Evolutionary conservation across 768 basidiomycete genomes (phyloP).

Genomic region (Ramaria sp.): DNA sequence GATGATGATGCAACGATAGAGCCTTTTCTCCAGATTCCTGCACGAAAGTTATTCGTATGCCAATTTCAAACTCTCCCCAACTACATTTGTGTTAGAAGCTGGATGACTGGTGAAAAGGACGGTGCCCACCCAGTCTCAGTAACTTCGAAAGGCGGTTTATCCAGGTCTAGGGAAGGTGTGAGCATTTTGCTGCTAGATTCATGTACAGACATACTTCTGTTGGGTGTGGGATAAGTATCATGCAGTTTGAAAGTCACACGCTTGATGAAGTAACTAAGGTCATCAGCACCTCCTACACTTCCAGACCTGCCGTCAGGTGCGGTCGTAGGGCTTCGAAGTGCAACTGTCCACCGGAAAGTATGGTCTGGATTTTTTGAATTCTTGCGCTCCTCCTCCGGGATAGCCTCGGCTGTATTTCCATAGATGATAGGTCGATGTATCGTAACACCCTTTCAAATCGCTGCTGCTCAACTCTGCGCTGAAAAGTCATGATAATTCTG

Average conservation of each 20-base stretch:
- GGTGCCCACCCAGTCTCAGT: conserved; percentile 79
- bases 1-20: conserved; percentile 78
- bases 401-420: conserved; percentile 80
- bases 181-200: conserved; percentile 5
- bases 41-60: conserved; percentile 84
- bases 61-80: conserved; percentile 98
- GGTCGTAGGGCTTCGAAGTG: conserved; percentile 80
- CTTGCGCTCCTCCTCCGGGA: conserved; percentile 65
- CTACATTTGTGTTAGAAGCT: conserved; percentile 24
- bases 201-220: conserved; percentile 55
- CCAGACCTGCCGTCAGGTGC: conserved; percentile 47
- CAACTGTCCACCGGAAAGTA: conserved; percentile 95
- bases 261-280: conserved; percentile 85
- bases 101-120: not conserved
- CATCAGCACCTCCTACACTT: conserved; percentile 82
- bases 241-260: conserved; percentile 96
- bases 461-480: not conserved
- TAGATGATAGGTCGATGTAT: conserved; percentile 90
- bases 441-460: conserved; percentile 54
- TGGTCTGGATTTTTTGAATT: conserved; percentile 51
- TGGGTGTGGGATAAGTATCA: conserved; percentile 89
- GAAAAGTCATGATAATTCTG: conserved; percentile 6
- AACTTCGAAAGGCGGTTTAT: conserved; percentile 90
- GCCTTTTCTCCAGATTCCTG: conserved; percentile 87
- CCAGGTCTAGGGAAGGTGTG: conserved; percentile 47